Base-by-base conservation (phyloP, 495 filamentous ascomycete genomes). In the Hypomontagnella monticulosa region DNA sequence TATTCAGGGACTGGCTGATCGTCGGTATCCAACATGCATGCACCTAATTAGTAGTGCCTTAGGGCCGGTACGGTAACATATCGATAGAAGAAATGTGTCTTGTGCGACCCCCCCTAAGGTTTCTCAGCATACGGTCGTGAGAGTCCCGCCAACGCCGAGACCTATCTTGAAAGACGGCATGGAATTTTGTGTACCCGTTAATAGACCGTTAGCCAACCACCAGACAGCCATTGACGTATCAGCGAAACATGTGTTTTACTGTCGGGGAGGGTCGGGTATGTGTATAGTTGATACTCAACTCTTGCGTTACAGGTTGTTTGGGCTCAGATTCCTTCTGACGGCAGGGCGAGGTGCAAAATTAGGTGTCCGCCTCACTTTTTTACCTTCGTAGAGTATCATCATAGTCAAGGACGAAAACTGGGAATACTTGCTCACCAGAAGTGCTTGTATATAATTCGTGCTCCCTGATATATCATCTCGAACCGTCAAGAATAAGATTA, bases 181-280 rank as follows among this genome's bases (percentile, higher is more conserved):
- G 23, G 42, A 60, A 36, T 40, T 47, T 57, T 57, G 38, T 62
- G 46, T 47, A 14, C 46, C 64, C 19, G 41, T 49, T 14, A 34
- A 57, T 61, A 61, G 57, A 63, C 65, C 41, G 58, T 63, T 63
- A 49, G 57, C 53, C 52, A 58, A 36, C 41, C 51, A 32, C 16
- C 37, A n/a, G n/a, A 27, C 54, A 67, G 65, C 65, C 65, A 67
- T 67, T 67, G 65, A 67, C 65, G 65, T 67, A 67, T 67, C 48
- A 63, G 33, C 40, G 37, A 36, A 27, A 57, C 53, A 58, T 15
- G 15, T 38, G 49, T 53, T 59, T 49, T 34, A n/a, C 40, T 20
- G 30, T 41, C 46, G 52, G 59, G 52, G 57, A 30, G 44, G 18
- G 40, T 61, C 57, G 64, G 64, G 57, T 57, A n/a, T n/a, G 40